Percentiles rank a stretch among this genome's conserved stretches.
These are phyloP conservation scores for Xylaria palmicola DNA, from an alignment of 495 filamentous ascomycete species.

Conservation along the genomic window DNA sequence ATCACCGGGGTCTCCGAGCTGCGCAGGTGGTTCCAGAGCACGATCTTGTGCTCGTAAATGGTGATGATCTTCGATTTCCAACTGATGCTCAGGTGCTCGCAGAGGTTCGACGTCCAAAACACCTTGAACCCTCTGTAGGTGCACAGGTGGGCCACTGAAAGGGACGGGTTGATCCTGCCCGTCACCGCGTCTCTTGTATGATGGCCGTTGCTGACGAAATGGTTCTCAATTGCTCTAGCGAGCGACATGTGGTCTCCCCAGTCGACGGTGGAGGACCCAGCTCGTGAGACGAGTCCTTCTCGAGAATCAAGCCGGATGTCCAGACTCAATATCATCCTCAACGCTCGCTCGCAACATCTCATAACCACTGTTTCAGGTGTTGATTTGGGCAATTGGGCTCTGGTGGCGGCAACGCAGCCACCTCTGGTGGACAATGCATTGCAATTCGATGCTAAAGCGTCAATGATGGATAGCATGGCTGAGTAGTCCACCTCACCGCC, in stretches of 20 bases:
- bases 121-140: conserved; percentile 12
- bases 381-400: not conserved
- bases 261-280: not conserved
- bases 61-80: conserved; percentile 18
- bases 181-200: not conserved
- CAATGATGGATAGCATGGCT: not conserved
- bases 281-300: not conserved
- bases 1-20: not conserved
- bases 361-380: not conserved
- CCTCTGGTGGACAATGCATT: not conserved
- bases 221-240: not conserved
- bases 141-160: not conserved
- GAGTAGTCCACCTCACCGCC: not conserved
- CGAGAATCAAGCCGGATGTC: not conserved
- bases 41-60: conserved; percentile 22
- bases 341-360: not conserved
- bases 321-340: not conserved
- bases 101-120: conserved; percentile 16
- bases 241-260: not conserved
- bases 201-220: not conserved
- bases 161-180: not conserved
- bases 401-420: not conserved
- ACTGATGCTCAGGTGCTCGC: conserved; percentile 15
- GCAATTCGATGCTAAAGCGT: not conserved
- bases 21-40: conserved; percentile 15